Evolutionary conservation across 257 asterid species (phyloP), one percentile per base, ranked within the genome.

Genomic region (Penstemon eatonii): DNA sequence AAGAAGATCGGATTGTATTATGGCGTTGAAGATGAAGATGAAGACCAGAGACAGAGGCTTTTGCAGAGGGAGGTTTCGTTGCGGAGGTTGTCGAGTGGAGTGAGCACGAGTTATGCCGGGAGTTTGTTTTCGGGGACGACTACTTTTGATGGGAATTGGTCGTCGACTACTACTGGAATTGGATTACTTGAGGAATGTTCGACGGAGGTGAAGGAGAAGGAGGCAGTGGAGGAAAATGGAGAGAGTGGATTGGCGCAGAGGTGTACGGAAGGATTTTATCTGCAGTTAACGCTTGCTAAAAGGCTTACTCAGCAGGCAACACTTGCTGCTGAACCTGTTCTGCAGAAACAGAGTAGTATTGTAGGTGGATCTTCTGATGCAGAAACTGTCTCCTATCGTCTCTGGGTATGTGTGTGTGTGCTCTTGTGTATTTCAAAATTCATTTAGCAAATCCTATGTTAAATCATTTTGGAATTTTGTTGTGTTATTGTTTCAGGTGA

Each of bases 101-200:
- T 82, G 66, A 91, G 96, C 76, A 86, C 91, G 42, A 89, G 97
- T 74, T 90, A 83, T 58, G 95, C 89, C 0, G 96, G 84, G 55
- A 92, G 96, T 63, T 79, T 87, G 86, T 87, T 80, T 68, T 89
- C 98, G 0, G 89, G 87, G 40, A 84, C 92, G 4, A 83, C 95
- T 25, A 25, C 33, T 10, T 60, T 79, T 65, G 98, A 92, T 43
- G 95, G 89, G 37, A 86, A 83, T 73, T 86, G 95, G 93, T 83
- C 96, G 37, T 60, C 80, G 36, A 73, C 73, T 11, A 79, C 83
- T 5, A 67, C 87, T 0, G 88, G 77, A 15, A 44, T 74, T 1
- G 88, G 78, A 18, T 45, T 71, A 15, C 74, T 79, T 47, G 82
- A 88, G 70, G 87, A 78, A 25, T 25, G 3, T 36, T 55, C 82